A percentile compares a stretch with the other conserved stretches of the same genome.
Conservation (phyloP, 306 rosid genomes). For the Glycine latifolia region DNA sequence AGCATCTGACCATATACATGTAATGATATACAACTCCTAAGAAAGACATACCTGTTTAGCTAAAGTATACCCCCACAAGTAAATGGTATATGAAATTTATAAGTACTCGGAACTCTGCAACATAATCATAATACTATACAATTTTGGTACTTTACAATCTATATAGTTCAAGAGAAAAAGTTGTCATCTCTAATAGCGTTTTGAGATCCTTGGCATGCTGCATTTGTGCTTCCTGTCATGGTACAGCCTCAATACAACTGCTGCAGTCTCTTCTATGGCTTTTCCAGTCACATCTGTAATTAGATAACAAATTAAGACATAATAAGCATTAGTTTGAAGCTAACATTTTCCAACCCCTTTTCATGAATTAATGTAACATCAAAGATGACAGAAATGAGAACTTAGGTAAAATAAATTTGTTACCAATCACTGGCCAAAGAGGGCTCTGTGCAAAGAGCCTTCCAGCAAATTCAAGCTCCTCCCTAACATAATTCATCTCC, state of each 20-base stretch:
- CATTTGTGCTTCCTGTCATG: slow-evolving; percentile 77
- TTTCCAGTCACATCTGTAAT: slow-evolving; percentile 89
- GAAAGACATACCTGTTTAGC: slow-evolving; percentile 34
- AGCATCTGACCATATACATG: slow-evolving; percentile 14
- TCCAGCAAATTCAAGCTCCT: slow-evolving; percentile 78
- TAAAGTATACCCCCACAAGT: slow-evolving; percentile 25
- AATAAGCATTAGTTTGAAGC: slow-evolving; percentile 17
- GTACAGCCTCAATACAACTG: slow-evolving; percentile 82
- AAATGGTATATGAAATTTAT: slow-evolving; percentile 24
- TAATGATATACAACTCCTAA: slow-evolving; percentile 6
- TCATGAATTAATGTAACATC: background rate
- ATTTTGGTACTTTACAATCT: slow-evolving; percentile 12
- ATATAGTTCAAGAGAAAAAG: background rate
- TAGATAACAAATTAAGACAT: slow-evolving; percentile 20
- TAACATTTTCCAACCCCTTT: background rate
- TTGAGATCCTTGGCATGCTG: slow-evolving; percentile 86
- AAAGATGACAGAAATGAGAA: slow-evolving; percentile 21
- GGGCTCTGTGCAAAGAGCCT: slow-evolving; percentile 78
- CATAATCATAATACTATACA: background rate
- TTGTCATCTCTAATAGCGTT: slow-evolving; percentile 63
- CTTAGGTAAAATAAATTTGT: slow-evolving; percentile 19
- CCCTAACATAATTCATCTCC: slow-evolving; percentile 80
- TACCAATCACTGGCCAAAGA: slow-evolving; percentile 93
- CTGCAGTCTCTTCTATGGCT: slow-evolving; percentile 95
- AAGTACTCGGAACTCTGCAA: slow-evolving; percentile 16